Conservation (phyloP, 2,329 filamentous ascomycete genomes). For the Furcasterigmium sp. region DNA sequence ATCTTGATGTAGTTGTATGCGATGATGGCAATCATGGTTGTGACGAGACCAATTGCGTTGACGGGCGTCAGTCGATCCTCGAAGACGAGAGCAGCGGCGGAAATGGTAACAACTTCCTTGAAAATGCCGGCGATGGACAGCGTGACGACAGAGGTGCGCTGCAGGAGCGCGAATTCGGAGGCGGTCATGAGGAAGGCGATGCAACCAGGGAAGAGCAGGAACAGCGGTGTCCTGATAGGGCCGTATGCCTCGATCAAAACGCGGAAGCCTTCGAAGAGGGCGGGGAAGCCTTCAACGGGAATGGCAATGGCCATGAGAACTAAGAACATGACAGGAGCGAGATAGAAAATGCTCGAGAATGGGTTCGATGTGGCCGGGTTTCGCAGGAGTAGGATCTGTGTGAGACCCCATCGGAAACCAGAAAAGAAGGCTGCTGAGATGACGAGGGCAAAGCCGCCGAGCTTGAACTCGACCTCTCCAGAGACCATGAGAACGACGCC, state of each 20-base stretch:
- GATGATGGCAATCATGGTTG: constrained; percentile 81
- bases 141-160: constrained; percentile 93
- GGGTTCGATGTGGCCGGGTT: constrained; percentile 95
- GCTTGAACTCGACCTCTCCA: constrained; percentile 85
- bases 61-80: constrained; percentile 81
- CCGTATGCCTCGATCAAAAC: constrained; percentile 65
- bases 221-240: constrained; percentile 55
- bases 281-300: constrained; percentile 73
- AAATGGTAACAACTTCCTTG: constrained; percentile 97
- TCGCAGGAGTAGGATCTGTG: constrained; percentile 87
- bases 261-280: constrained; percentile 61
- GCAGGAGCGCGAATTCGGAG: constrained; percentile 89
- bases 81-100: constrained; percentile 81
- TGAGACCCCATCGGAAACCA: constrained; percentile 97
- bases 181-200: constrained; percentile 97
- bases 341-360: constrained; percentile 93
- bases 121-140: constrained; percentile 96
- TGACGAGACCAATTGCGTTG: constrained; percentile 81
- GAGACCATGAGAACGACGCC: constrained; percentile 98
- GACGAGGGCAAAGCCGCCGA: constrained; percentile 83
- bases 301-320: constrained; percentile 76
- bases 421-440: constrained; percentile 93
- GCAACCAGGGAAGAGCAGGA: constrained; percentile 83
- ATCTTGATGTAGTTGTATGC: constrained; percentile 97
- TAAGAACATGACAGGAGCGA: constrained; percentile 95